A percentile compares a stretch with the other conserved stretches of the same genome.
These are phyloP conservation scores for Myxozyma vanderwaltii DNA, from an alignment of 805 yeast species.

Conservation along the genomic window DNA sequence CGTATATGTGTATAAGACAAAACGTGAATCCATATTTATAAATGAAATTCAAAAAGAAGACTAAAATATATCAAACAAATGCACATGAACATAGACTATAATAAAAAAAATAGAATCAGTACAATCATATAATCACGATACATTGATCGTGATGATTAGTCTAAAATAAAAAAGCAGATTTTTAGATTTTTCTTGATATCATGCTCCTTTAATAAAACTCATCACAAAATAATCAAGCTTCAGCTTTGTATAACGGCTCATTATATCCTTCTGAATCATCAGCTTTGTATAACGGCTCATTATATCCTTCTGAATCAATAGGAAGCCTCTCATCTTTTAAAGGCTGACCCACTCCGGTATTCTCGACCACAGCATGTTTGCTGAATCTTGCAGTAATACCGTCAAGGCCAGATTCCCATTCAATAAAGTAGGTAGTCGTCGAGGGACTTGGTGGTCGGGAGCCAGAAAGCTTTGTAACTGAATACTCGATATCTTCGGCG, in stretches of 20 bases:
- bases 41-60: too few relatives aligned
- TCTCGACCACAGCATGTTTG: conserved; percentile 1
- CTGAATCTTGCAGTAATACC: conserved; percentile 14
- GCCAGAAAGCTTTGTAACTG: neutral
- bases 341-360: neutral
- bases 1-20: too few relatives aligned
- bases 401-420: conserved; percentile 17
- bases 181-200: too few relatives aligned
- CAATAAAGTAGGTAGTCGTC: conserved; percentile 6
- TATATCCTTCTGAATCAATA: neutral
- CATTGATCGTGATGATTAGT: too few relatives aligned
- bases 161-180: too few relatives aligned
- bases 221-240: neutral
- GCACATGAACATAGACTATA: too few relatives aligned
- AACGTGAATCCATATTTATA: too few relatives aligned
- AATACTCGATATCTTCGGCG: conserved; percentile 16
- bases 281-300: neutral
- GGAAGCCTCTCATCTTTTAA: conserved; percentile 1
- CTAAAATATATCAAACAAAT: too few relatives aligned
- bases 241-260: neutral
- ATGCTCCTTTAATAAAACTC: too few relatives aligned
- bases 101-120: too few relatives aligned
- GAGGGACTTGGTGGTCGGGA: neutral
- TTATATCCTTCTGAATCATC: neutral
- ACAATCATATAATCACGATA: too few relatives aligned